These are phyloP conservation scores for Agrostemma githago DNA, from an alignment of 148 eudicot species.

Conservation along the genomic window DNA sequence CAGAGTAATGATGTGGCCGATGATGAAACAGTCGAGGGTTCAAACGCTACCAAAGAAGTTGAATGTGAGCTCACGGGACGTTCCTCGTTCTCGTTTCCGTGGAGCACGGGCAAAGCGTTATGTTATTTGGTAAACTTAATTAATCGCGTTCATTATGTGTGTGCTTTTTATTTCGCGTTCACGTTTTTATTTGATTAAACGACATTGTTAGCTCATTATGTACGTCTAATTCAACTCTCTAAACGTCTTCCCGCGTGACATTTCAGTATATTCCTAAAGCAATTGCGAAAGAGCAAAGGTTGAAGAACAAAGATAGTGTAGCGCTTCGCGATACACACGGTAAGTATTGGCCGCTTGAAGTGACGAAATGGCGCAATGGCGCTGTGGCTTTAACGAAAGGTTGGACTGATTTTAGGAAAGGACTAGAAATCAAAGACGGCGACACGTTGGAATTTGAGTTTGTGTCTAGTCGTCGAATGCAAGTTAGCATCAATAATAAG, in stretches of 20 bases:
- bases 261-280: constrained; percentile 24
- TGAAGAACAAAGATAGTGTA: constrained; percentile 18
- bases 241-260: not conserved
- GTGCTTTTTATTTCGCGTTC: not conserved
- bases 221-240: not conserved
- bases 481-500: constrained; percentile 15
- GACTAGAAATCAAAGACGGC: constrained; percentile 4
- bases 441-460: constrained; percentile 25
- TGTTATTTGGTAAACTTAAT: constrained; percentile 19
- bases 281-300: constrained; percentile 8
- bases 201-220: not conserved
- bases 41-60: constrained; percentile 3
- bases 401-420: constrained; percentile 29
- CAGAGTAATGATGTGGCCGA: not conserved
- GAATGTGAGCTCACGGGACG: not conserved
- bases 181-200: not conserved
- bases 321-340: constrained; percentile 27
- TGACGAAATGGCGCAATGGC: constrained; percentile 9
- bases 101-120: constrained; percentile 13
- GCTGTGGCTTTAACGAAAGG: constrained; percentile 22
- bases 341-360: constrained; percentile 31
- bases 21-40: constrained; percentile 10
- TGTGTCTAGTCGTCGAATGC: constrained; percentile 14
- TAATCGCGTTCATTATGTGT: not conserved
- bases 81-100: constrained; percentile 14